These are phyloP conservation scores for Aspergillus diversus DNA, from an alignment of 495 filamentous ascomycete species.

Conservation along the genomic window DNA sequence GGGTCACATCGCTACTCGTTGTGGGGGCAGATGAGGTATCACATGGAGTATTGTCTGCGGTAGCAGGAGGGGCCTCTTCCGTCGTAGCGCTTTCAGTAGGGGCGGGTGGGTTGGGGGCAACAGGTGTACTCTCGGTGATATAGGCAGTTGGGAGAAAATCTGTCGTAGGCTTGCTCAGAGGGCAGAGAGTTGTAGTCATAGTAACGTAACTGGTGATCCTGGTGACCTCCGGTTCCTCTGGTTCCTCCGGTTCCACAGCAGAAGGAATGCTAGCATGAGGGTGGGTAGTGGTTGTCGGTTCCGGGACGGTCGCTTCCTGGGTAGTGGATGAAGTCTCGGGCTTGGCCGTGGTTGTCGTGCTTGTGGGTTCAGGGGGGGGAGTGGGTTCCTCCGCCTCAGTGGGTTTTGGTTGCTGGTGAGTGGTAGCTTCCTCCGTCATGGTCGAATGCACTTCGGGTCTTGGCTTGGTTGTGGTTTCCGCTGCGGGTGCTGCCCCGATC, in stretches of 20 bases:
- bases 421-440: too few relatives aligned
- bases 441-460: too few relatives aligned
- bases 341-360: constrained; percentile 3
- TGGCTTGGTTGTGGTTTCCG: not conserved
- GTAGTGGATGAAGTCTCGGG: constrained; percentile 8
- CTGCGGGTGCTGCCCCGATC: constrained; percentile 20
- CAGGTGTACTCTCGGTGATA: not conserved
- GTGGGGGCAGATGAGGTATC: not conserved
- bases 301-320: not conserved
- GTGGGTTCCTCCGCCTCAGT: not conserved
- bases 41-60: not conserved
- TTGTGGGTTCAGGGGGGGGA: constrained; percentile 7
- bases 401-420: constrained; percentile 2
- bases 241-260: constrained; percentile 4
- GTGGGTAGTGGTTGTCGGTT: not conserved
- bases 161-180: constrained; percentile 1
- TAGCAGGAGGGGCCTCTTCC: not conserved
- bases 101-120: not conserved
- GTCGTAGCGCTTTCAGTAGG: not conserved
- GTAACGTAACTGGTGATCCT: constrained; percentile 25
- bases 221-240: constrained; percentile 4
- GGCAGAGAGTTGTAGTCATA: constrained; percentile 20
- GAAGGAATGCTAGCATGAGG: not conserved
- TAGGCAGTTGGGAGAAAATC: not conserved
- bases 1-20: constrained; percentile 5